Evolutionary conservation across 106 monocot genomes (phyloP).

Genomic region (Dioscorea alata): DNA sequence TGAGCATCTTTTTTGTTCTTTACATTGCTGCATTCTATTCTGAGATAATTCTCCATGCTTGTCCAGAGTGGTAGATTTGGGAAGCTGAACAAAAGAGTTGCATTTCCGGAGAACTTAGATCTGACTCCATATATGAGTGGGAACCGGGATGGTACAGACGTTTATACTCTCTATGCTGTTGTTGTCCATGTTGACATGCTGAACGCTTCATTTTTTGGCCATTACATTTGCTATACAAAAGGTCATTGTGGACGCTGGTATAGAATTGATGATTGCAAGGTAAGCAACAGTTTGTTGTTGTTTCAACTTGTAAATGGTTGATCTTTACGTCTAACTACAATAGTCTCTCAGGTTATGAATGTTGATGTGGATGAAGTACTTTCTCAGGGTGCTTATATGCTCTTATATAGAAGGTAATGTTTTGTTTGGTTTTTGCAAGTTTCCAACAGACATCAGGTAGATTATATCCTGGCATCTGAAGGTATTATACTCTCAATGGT

Average conservation of each 20-base stretch:
- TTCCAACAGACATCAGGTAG: background rate
- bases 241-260: conserved; percentile 72
- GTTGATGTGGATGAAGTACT: conserved; percentile 88
- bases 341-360: conserved; percentile 47
- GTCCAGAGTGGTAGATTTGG: conserved; percentile 91
- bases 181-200: conserved; percentile 95
- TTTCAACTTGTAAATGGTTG: background rate
- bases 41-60: background rate
- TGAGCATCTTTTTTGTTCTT: background rate
- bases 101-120: conserved; percentile 74
- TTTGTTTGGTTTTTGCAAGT: background rate
- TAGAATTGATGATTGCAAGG: conserved; percentile 90
- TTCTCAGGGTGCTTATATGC: conserved; percentile 94
- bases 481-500: background rate
- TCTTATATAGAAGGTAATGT: conserved; percentile 77
- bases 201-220: conserved; percentile 99
- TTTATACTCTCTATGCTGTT: conserved; percentile 83
- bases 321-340: conserved; percentile 7
- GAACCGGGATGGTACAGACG: conserved; percentile 34
- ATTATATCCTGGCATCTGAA: background rate
- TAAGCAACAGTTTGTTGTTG: conserved; percentile 7
- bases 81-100: conserved; percentile 89
- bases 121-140: conserved; percentile 80
- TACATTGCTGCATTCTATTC: background rate
- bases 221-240: conserved; percentile 90